A percentile compares a stretch with the other conserved stretches of the same genome.
These are phyloP conservation scores for Monosporozyma servazzii DNA, from an alignment of 805 yeast genomes.

Conservation along the genomic window DNA sequence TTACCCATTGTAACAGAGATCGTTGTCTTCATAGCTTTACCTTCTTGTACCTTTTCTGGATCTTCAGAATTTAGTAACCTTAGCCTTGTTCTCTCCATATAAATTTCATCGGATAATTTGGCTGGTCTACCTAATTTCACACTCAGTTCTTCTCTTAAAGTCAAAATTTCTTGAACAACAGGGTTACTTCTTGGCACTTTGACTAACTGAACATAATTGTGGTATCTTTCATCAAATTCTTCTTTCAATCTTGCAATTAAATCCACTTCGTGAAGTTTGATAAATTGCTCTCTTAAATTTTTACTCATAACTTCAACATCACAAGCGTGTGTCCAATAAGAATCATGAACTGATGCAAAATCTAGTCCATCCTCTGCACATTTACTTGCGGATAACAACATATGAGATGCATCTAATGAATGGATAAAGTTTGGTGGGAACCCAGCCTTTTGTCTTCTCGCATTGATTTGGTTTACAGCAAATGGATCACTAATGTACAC, in stretches of 20 bases:
- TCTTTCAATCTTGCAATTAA: conserved; percentile 58
- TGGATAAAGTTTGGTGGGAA: conserved; percentile 95
- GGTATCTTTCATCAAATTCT: conserved; percentile 78
- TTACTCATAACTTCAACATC: conserved; percentile 67
- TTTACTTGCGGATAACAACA: conserved; percentile 78
- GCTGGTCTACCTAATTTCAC: conserved; percentile 43
- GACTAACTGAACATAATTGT: conserved; percentile 54
- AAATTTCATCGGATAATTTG: conserved; percentile 64
- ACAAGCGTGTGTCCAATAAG: conserved; percentile 95
- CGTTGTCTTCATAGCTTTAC: conserved; percentile 56
- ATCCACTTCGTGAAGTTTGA: conserved; percentile 65
- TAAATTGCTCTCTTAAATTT: conserved; percentile 67
- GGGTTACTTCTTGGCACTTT: conserved; percentile 44
- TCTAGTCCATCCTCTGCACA: conserved; percentile 57
- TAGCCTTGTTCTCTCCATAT: conserved; percentile 57
- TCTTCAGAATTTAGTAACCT: conserved; percentile 44
- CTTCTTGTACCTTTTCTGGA: conserved; percentile 40
- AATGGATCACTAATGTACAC: conserved; percentile 86
- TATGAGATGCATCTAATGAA: conserved; percentile 93
- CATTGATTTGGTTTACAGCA: conserved; percentile 69
- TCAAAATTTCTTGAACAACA: conserved; percentile 41
- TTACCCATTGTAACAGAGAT: conserved; percentile 41
- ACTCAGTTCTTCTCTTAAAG: conserved; percentile 41
- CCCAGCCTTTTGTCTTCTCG: conserved; percentile 84
- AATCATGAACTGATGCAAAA: conserved; percentile 95